A percentile compares a stretch with the other conserved stretches of the same genome.
phyloP scores from a whole-genome alignment of 306 rosid genomes.

The Cicer bijugum region DNA sequence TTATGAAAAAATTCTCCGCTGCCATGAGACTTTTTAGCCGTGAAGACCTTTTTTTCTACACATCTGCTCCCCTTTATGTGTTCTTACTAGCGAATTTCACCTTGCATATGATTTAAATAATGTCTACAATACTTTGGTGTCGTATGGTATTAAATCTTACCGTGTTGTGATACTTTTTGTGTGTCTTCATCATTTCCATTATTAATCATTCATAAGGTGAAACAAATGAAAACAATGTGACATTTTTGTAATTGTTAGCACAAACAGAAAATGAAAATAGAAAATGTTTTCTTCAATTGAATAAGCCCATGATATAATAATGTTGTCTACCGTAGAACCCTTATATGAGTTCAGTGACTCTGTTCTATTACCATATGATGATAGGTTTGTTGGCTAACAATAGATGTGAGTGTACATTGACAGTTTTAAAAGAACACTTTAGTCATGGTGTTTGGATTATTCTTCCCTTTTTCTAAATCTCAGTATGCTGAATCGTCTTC shows the following conservation, averaged over 20 bases:
- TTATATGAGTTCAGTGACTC: neutral
- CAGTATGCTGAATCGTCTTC: neutral
- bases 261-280: neutral
- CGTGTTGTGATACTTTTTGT: neutral
- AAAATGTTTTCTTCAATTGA: neutral
- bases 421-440: slow-evolving; percentile 4
- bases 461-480: neutral
- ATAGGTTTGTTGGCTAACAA: slow-evolving; percentile 19
- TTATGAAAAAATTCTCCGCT: no score
- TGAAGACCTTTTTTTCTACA: neutral
- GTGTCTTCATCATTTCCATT: slow-evolving; percentile 10
- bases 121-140: slow-evolving; percentile 7
- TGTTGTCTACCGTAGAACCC: neutral
- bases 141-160: slow-evolving; percentile 13
- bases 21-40: neutral
- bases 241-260: neutral
- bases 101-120: slow-evolving; percentile 6
- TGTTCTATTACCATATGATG: neutral
- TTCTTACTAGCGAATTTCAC: slow-evolving; percentile 10
- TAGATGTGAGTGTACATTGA: neutral
- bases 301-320: neutral
- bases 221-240: neutral
- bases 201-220: neutral
- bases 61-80: neutral
- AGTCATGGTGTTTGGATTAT: slow-evolving; percentile 1